Percentiles rank a stretch among this genome's conserved stretches.
These are phyloP conservation scores for Pinus taeda DNA, from an alignment of 75 land plant species.

Conservation along the genomic window DNA sequence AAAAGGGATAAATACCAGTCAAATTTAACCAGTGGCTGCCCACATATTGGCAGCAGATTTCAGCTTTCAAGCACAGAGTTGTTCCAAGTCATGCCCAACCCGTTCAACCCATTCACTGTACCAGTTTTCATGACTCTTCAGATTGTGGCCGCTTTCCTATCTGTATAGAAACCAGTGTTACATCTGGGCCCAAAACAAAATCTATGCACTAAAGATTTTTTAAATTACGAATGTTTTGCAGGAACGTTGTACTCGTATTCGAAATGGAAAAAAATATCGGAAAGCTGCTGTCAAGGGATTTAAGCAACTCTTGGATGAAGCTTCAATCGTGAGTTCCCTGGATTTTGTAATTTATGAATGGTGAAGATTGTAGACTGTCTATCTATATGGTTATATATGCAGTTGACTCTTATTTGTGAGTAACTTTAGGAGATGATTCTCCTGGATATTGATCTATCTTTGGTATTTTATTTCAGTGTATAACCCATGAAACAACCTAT, in stretches of 20 bases:
- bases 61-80: too few relatives aligned
- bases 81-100: too few relatives aligned
- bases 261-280: conserved; percentile 85
- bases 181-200: background rate
- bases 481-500: conserved; percentile 61
- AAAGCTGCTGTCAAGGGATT: conserved; percentile 90
- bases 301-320: conserved; percentile 85
- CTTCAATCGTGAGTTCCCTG: conserved; percentile 51
- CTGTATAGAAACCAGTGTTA: background rate
- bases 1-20: too few relatives aligned
- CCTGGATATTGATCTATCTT: background rate
- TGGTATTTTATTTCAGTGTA: conserved; percentile 47
- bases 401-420: background rate
- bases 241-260: conserved; percentile 83
- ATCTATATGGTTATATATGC: background rate
- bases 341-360: background rate
- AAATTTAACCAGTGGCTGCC: too few relatives aligned
- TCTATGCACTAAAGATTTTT: background rate
- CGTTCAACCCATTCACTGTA: too few relatives aligned
- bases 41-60: too few relatives aligned
- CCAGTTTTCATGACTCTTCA: background rate
- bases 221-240: background rate
- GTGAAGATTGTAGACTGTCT: background rate
- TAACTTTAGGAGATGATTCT: background rate
- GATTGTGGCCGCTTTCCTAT: background rate